Base-by-base conservation (phyloP, 1,284 basidiomycete genomes). In the Paramarasmius palmivorus region DNA sequence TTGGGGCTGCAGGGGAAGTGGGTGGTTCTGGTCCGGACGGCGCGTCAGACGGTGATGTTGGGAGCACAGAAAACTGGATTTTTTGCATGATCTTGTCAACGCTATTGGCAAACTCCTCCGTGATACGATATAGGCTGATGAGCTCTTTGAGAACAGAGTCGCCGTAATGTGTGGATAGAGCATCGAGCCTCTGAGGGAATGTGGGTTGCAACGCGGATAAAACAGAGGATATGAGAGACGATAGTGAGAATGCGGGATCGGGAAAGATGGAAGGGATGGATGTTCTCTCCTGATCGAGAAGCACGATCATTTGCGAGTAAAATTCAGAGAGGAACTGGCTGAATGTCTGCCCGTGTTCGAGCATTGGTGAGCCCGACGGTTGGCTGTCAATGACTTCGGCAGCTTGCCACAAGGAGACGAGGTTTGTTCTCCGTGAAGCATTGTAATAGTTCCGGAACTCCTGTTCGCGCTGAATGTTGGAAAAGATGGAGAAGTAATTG, bases 391-490 rank as follows among this genome's bases (percentile, higher is more conserved):
- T 57, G 35, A 91, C 65, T 1, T 65, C 63, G 1, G 78, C 77
- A 25, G 74, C 74, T 58, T 82, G 76, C 95, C 95, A 98, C 50
- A 79, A 63, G 15, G 83, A 72, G 39, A 90, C 75, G 12, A 96
- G 67, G 5, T 75, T 63, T 10, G 80, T 75, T 49, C 91, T 77
- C 42, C 92, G 78, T 3, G 90, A 88, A 6, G 90, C 92, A 67
- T 94, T 92, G 73, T 97, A 98, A 67, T 95, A 96, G 64, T 90
- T 90, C 58, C 90, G 82, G 68, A 95, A 98, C 69, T 97, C 95
- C 10, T 83, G 78, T 66, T 93, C 93, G 41, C 95, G 81, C 63
- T 95, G 90, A 57, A 98, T 97, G 64, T 90, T 84, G 56, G 82
- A 82, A 69, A 97, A 98, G 49, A 97, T 93, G 20, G 81, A 76